Base-by-base conservation (phyloP, 495 filamentous ascomycete species). In the Rostrohypoxylon terebratum region DNA sequence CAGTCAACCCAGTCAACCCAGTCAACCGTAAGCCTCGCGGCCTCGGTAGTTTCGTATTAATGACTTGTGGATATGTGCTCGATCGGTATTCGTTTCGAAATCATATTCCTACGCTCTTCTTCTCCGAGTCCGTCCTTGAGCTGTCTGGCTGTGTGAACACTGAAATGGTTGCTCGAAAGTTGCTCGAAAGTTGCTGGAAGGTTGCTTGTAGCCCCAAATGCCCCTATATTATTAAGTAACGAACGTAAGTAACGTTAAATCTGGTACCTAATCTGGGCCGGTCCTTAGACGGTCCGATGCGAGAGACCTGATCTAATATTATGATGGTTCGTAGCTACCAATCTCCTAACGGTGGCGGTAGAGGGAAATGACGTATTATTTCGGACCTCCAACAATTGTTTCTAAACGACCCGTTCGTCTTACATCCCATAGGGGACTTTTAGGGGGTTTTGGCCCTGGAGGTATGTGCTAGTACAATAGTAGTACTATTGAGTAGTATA, bases 361-460 rank as follows among this genome's bases (percentile, higher is more conserved):
- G 38, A 57, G 45, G 20, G 47, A 20, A 69, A 69, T 69, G 66
- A 69, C 66, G 66, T 69, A 63, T 51, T 69, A 63, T 51, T 31
- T 20, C 44, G n/a, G 23, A 54, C 21, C 23, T 31, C 36, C 9
- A 34, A 58, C 18, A 31, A 53, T 25, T 3, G 28, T 53, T 25
- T 4, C 28, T 53, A 14, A 25, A 53, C 23, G 33, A 20, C 54
- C 54, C 31, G 18, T 34, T 36, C 18, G 38, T 42, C 57, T 20
- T 20, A 42, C 38, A 42, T 42, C 4, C 4, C 14, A 14, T 28
- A 28, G 28, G 28, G 28, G 28, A 28, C 28, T 28, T 28, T 28
- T 28, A 28, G 28, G 28, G 28, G 6, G n/a, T n/a, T 5, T 28
- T 28, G 28, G 28, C 28, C 28, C 28, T 28, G 28, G 28, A 28